Base-by-base conservation (phyloP, 2,329 filamentous ascomycete species). In the Alternaria sp. region DNA sequence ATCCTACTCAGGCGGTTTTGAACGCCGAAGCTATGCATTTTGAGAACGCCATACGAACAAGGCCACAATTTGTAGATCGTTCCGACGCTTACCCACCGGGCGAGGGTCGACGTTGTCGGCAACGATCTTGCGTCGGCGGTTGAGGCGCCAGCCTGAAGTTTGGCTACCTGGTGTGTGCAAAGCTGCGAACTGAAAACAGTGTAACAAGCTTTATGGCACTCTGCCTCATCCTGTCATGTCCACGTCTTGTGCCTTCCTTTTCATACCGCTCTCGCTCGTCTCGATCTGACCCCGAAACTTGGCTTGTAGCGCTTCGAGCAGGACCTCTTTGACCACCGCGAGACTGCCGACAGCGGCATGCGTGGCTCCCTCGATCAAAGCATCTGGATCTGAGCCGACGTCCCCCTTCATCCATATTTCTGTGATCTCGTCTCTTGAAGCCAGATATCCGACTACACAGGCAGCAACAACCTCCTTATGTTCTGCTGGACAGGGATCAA, bases 361-460 rank as follows among this genome's bases (percentile, higher is more conserved):
- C 28, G 90, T 87, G 55, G 89, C 89, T 64, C 85, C 85, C 71
- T 91, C 88, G 30, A 90, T 83, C 55, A 92, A 78, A 18, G 83
- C 78, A 62, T 89, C 87, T 46, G 81, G 81, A 58, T 77, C 79
- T 57, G 72, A 73, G 54, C 81, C 83, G 68, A 78, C 80, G 75
- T 90, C 85, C 18, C 96, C 95, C 82, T 94, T 97, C 75, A 96
- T 88, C 96, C 96, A 99, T 18, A 98, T 81, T 76, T 97, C 94
- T 9, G 95, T 97, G 55, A 98, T 89, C 80, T 99, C 96, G 71
- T 98, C 95, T 66, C 94, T 87, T 21, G 86, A 87, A 55, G 94
- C 92, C 69, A 98, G 86, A 79, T 97, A 98, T 11, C 91, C 96
- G 41, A 99, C 91, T 66, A 96, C 93, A 80, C 93, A 97, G 51